These are phyloP conservation scores for Chalciporus piperatus DNA, from an alignment of 768 basidiomycete genomes.

Conservation along the genomic window DNA sequence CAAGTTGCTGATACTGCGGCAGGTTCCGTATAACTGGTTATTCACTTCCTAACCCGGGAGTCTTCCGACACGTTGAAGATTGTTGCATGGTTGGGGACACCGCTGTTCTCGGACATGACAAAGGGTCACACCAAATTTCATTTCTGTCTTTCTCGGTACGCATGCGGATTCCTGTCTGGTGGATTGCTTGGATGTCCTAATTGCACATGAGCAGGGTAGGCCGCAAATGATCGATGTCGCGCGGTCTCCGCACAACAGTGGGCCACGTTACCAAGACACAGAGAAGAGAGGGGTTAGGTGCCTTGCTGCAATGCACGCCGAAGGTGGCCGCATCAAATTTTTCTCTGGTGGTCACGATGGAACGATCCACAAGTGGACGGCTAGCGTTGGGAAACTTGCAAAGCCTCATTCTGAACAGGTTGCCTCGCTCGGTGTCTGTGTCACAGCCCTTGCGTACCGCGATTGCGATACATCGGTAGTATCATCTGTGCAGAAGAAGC, in stretches of 20 bases:
- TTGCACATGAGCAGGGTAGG: slow-evolving; percentile 26
- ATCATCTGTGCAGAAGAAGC: slow-evolving; percentile 32
- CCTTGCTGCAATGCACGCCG: slow-evolving; percentile 38
- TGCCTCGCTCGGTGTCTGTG: slow-evolving; percentile 27
- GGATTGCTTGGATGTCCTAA: slow-evolving; percentile 19
- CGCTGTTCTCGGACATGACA: slow-evolving; percentile 43
- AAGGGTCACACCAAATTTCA: slow-evolving; percentile 42
- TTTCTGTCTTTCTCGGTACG: slow-evolving; percentile 36
- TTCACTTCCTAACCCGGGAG: slow-evolving; percentile 38
- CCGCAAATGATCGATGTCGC: slow-evolving; percentile 32
- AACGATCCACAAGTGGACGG: slow-evolving; percentile 40
- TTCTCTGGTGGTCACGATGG: slow-evolving; percentile 51
- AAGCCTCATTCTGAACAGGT: slow-evolving; percentile 28
- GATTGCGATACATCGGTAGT: slow-evolving; percentile 34
- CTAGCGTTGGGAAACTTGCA: slow-evolving; percentile 17
- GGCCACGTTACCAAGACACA: slow-evolving; percentile 22
- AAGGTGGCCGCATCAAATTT: slow-evolving; percentile 36
- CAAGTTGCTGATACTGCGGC: slow-evolving; percentile 14
- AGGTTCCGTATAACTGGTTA: slow-evolving; percentile 36
- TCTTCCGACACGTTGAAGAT: slow-evolving; percentile 44
- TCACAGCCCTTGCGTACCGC: slow-evolving; percentile 41
- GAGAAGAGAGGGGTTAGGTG: slow-evolving; percentile 38
- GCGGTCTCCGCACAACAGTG: slow-evolving; percentile 32
- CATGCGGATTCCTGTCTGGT: slow-evolving; percentile 25
- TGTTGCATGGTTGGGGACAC: slow-evolving; percentile 42